A percentile compares a stretch with the other conserved stretches of the same genome.
These are phyloP conservation scores for Trichosporon ovoides DNA, from an alignment of 1,284 basidiomycete genomes.

Conservation along the genomic window DNA sequence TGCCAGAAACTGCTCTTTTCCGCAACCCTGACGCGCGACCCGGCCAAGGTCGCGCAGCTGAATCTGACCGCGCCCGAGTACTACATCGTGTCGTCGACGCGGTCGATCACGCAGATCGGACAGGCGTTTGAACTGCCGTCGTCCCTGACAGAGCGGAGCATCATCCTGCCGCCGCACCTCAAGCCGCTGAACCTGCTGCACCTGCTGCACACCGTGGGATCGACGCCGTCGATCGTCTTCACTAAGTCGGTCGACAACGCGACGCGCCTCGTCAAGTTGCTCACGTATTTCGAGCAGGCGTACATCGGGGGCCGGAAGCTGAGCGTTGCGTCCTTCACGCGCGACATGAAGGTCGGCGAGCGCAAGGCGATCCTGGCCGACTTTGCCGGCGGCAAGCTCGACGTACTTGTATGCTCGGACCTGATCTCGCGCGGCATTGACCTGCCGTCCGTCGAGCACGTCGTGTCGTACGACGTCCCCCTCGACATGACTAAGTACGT, in stretches of 20 bases:
- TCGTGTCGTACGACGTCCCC: conserved; percentile 89
- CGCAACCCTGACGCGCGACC: conserved; percentile 90
- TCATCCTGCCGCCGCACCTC: conserved; percentile 68
- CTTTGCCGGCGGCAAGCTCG: conserved; percentile 74
- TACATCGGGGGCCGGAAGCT: conserved; percentile 46
- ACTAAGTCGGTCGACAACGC: conserved; percentile 94
- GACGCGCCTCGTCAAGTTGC: conserved; percentile 69
- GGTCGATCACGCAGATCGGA: conserved; percentile 46
- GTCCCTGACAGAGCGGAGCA: conserved; percentile 74
- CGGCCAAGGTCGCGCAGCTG: conserved; percentile 80
- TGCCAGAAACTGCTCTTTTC: conserved; percentile 97
- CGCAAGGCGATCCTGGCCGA: conserved; percentile 70
- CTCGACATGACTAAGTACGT: conserved; percentile 98
- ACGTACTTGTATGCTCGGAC: conserved; percentile 94
- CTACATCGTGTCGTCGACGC: conserved; percentile 65
- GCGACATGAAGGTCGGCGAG: conserved; percentile 70
- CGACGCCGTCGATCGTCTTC: conserved; percentile 69
- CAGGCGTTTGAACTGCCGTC: conserved; percentile 75
- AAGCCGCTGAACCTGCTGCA: conserved; percentile 90
- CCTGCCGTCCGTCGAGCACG: conserved; percentile 82
- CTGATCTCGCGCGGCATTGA: conserved; percentile 96
- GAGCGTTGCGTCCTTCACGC: conserved; percentile 70
- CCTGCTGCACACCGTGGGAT: conserved; percentile 58
- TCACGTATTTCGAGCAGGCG: conserved; percentile 72
- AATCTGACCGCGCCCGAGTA: conserved; percentile 77